phyloP scores from a whole-genome alignment of 164 flowering plant species.

The Euptelea pleiosperma region DNA sequence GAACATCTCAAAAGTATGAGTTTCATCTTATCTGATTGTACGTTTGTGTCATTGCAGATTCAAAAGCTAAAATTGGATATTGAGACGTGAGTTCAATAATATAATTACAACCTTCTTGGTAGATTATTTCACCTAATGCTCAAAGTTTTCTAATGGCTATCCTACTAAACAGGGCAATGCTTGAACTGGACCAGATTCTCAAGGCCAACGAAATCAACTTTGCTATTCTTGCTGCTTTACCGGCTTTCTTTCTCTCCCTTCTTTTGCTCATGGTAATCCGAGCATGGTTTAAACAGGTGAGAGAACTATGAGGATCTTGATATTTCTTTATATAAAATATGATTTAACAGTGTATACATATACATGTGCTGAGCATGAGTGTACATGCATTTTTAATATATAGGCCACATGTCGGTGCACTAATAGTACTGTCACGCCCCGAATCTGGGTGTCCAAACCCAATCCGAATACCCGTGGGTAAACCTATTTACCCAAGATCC shows the following conservation, averaged over 20 bases:
- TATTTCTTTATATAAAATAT: neutral
- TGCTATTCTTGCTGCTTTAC: conserved; percentile 95
- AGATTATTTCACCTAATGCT: neutral
- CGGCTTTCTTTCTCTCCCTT: conserved; percentile 80
- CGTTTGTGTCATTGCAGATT: conserved; percentile 52
- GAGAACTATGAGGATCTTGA: conserved; percentile 2
- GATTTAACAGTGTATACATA: neutral
- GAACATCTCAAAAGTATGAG: neutral
- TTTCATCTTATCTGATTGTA: conserved; percentile 12
- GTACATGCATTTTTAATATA: too few relatives aligned
- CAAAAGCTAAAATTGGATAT: conserved; percentile 96
- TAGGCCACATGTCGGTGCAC: too few relatives aligned
- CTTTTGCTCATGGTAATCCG: conserved; percentile 59
- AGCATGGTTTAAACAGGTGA: conserved; percentile 77
- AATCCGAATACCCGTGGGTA: too few relatives aligned
- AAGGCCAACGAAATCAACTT: conserved; percentile 97
- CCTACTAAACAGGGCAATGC: conserved; percentile 81
- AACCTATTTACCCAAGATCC: too few relatives aligned
- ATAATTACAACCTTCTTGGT: neutral
- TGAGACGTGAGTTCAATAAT: conserved; percentile 68
- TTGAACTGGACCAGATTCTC: conserved; percentile 90
- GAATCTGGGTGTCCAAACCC: too few relatives aligned
- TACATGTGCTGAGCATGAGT: neutral
- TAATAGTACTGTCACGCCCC: too few relatives aligned
- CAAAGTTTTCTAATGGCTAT: conserved; percentile 11